phyloP scores from a whole-genome alignment of 306 rosid species.

The Oxytropis ochrocephala region DNA sequence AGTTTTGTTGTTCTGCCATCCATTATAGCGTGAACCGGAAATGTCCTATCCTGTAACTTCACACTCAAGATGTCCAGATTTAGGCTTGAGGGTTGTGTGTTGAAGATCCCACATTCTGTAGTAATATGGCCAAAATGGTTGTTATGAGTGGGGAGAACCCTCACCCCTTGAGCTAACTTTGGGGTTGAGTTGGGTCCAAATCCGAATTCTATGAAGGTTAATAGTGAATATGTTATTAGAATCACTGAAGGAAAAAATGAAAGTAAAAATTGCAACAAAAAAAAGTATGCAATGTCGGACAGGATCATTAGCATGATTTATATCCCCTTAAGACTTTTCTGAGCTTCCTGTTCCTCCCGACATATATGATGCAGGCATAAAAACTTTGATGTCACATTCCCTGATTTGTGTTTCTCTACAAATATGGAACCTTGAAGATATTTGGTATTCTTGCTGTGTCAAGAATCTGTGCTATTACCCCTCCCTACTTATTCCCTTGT shows the following conservation, averaged over 20 bases:
- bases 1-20: too few relatives aligned
- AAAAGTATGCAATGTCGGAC: not conserved
- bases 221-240: not conserved
- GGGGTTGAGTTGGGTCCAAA: too few relatives aligned
- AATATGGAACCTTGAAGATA: not conserved
- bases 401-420: not conserved
- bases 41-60: too few relatives aligned
- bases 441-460: not conserved
- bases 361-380: not conserved
- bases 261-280: not conserved
- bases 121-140: too few relatives aligned
- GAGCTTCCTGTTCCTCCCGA: not conserved
- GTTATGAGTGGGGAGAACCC: too few relatives aligned
- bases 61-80: too few relatives aligned
- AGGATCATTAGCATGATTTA: not conserved
- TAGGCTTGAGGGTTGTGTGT: too few relatives aligned
- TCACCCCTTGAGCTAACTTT: too few relatives aligned
- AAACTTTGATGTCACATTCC: not conserved
- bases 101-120: too few relatives aligned
- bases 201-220: too few relatives aligned
- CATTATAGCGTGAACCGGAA: too few relatives aligned
- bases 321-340: not conserved
- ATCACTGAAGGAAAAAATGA: not conserved
- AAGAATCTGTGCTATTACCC: not conserved
- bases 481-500: not conserved